Conservation (phyloP, 768 basidiomycete species). For the Lentinula edodes region DNA sequence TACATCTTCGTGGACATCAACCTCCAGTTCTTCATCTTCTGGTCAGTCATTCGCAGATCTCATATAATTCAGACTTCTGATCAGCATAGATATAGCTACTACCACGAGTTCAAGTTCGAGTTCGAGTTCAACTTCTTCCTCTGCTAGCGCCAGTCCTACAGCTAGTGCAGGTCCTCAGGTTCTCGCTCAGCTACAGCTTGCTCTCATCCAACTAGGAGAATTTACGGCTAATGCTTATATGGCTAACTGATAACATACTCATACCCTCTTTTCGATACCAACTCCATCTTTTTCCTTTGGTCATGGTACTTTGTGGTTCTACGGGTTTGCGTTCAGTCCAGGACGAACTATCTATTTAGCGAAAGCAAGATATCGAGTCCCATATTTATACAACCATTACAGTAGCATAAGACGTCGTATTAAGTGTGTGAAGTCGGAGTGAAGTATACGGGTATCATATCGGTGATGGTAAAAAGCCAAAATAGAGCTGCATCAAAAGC, state of each 20-base stretch:
- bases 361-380: background rate
- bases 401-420: conserved; percentile 2
- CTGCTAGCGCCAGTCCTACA: background rate
- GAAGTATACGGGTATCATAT: conserved; percentile 8
- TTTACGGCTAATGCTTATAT: background rate
- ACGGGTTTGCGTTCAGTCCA: background rate
- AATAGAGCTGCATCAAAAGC: conserved; percentile 42
- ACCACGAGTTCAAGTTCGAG: background rate
- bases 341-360: background rate
- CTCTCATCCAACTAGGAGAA: background rate
- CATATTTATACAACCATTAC: conserved; percentile 6
- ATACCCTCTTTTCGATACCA: background rate
- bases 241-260: background rate
- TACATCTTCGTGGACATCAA: conserved; percentile 1
- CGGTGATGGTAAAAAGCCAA: background rate
- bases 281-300: background rate
- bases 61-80: background rate
- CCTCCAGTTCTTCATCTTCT: background rate
- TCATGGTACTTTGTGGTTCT: background rate
- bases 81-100: background rate
- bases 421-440: background rate
- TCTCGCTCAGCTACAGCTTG: background rate
- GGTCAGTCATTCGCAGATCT: background rate
- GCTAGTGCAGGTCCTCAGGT: background rate
- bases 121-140: background rate